Base-by-base conservation (phyloP, 495 filamentous ascomycete genomes). In the Tuber microsphaerosporum region DNA sequence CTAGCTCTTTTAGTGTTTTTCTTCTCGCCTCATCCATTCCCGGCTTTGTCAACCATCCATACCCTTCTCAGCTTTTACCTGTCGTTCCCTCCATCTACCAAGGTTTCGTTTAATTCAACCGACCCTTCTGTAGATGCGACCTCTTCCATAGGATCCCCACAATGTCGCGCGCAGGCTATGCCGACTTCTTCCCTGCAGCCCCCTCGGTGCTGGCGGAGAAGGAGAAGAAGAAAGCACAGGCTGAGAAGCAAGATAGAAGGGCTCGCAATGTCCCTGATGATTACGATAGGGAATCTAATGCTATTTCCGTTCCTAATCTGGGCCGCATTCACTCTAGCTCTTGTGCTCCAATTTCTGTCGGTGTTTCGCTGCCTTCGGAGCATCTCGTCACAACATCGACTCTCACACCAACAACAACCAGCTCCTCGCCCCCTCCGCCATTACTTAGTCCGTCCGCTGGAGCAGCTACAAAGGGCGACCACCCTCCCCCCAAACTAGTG, bases 131-230 rank as follows among this genome's bases (percentile, higher is more conserved):
- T 82, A 82, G 80, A 83, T 83, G 81, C 79, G 77, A 83, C 72
- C 71, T 81, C 75, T 74, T 76, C 74, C 74, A 73, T 82, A 81
- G 79, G 73, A 75, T 74, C 73, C 81, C 76, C 81, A 86, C 85
- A 83, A 93, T 92, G 92, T 92, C 93, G 88, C 91, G 91, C 86
- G 91, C 92, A 86, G 90, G 92, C 83, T 95, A 93, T 89, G 92
- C 92, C 83, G 90, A 93, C 84, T 96, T 93, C 87, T 97, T 96
- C 84, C 93, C 94, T 76, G 89, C 91, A 83, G 94, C 94, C 77
- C 92, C 94, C 77, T 89, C 88, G 71, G 87, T 90, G 76, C 86
- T 91, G 72, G 81, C 80, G 76, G 81, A 85, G 81, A 79, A 84
- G 79, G 56, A 65, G 26, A 65, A 65, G 56, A 85, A 83, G 78